Evolutionary conservation across 805 yeast species (phyloP).

Genomic region (Candida rishiriensis): DNA sequence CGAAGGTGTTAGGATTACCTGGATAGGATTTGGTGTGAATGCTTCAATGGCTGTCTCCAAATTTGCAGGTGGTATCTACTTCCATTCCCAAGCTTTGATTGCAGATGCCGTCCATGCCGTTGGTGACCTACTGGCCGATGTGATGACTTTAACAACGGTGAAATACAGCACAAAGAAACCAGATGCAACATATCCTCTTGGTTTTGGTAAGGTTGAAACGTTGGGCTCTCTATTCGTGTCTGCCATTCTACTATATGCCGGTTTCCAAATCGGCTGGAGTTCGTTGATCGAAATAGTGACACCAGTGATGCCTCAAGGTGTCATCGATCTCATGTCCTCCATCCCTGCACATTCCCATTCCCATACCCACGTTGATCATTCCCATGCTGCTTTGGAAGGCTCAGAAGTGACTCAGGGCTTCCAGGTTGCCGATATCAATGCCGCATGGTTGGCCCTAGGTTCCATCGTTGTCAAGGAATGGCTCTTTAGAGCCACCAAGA

Average conservation of each 20-base stretch:
- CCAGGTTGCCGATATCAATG: constrained; percentile 68
- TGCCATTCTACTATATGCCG: constrained; percentile 78
- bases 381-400: constrained; percentile 32
- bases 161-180: constrained; percentile 64
- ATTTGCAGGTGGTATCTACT: constrained; percentile 82
- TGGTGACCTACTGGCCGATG: constrained; percentile 85
- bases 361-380: constrained; percentile 36
- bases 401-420: constrained; percentile 16
- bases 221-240: constrained; percentile 89
- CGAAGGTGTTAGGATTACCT: constrained; percentile 90
- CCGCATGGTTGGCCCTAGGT: constrained; percentile 94
- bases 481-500: constrained; percentile 77
- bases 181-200: constrained; percentile 64
- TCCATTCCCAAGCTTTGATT: constrained; percentile 89
- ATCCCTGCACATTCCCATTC: constrained; percentile 51
- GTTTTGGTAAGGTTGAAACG: constrained; percentile 91
- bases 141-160: constrained; percentile 85
- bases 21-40: constrained; percentile 84
- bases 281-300: constrained; percentile 66
- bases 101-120: constrained; percentile 96
- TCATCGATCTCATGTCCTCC: constrained; percentile 49
- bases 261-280: constrained; percentile 85
- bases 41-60: constrained; percentile 83
- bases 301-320: constrained; percentile 58
- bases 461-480: constrained; percentile 86